Evolutionary conservation across 495 filamentous ascomycete species (phyloP).

Genomic region (Xylaria flabelliformis): DNA sequence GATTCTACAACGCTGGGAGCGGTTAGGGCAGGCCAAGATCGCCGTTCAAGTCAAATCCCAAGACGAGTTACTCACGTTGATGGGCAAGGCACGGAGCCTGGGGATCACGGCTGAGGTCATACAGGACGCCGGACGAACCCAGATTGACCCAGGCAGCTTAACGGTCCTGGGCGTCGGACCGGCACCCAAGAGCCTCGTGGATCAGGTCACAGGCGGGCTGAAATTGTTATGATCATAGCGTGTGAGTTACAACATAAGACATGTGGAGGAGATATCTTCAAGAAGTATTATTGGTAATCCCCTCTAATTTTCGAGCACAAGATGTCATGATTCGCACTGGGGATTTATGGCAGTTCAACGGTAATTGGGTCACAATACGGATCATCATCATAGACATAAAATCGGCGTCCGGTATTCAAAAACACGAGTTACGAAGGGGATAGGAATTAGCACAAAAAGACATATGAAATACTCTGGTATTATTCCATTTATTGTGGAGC

Average conservation of each 20-base stretch:
- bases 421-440: background rate
- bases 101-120: constrained; percentile 89
- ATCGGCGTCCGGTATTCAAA: constrained; percentile 13
- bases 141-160: constrained; percentile 90
- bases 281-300: background rate
- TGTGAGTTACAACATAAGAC: background rate
- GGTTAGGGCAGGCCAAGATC: constrained; percentile 85
- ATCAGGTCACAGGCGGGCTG: constrained; percentile 84
- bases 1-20: constrained; percentile 86
- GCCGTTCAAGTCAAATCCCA: constrained; percentile 85
- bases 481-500: background rate
- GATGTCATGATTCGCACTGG: background rate
- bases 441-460: background rate
- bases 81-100: constrained; percentile 79
- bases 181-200: constrained; percentile 84
- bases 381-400: constrained; percentile 20
- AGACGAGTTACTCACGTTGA: constrained; percentile 78
- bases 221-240: constrained; percentile 71
- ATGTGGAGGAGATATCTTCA: background rate
- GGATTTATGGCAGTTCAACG: background rate
- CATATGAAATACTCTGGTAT: background rate
- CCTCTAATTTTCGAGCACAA: no score
- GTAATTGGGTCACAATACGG: background rate
- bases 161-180: constrained; percentile 91
- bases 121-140: constrained; percentile 93